Conservation (phyloP, 2,329 filamentous ascomycete genomes). For the Paraphaeosphaeria sporulosa region DNA sequence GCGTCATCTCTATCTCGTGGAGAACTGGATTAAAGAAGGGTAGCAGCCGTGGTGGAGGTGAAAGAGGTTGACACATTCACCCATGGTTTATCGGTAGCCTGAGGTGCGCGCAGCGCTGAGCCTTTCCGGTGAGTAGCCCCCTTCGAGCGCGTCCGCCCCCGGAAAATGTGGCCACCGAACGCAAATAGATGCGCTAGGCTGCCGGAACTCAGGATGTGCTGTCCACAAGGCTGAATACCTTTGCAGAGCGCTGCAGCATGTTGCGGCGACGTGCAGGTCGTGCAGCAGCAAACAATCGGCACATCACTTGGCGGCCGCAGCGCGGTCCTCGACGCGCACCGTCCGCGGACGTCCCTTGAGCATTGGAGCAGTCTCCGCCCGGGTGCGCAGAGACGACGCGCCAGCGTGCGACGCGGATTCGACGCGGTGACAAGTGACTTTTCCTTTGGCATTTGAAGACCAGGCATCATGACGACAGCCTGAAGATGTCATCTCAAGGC, state of each 20-base stretch:
- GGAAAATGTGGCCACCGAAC: conserved; percentile 1
- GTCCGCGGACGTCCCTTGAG: background rate
- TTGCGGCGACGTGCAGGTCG: conserved; percentile 6
- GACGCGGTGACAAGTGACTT: conserved; percentile 1
- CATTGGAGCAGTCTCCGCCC: conserved; percentile 1
- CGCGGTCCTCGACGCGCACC: conserved; percentile 2
- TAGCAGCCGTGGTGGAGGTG: background rate
- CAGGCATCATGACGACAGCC: too few relatives aligned
- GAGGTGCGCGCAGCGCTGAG: background rate
- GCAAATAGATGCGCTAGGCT: background rate
- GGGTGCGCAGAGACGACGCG: background rate
- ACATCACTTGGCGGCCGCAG: background rate
- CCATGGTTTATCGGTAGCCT: background rate
- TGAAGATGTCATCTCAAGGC: too few relatives aligned
- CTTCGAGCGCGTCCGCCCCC: too few relatives aligned
- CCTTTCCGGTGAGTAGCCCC: conserved; percentile 6
- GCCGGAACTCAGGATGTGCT: conserved; percentile 2
- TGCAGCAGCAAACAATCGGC: background rate
- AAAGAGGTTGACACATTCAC: background rate
- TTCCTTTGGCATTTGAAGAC: too few relatives aligned
- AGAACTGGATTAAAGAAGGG: background rate
- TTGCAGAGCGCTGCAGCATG: background rate
- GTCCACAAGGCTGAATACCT: conserved; percentile 5
- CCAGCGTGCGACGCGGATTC: background rate
- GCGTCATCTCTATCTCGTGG: background rate